Evolutionary conservation across 2,329 filamentous ascomycete species (phyloP).

Genomic region (Aspergillus fischeri): DNA sequence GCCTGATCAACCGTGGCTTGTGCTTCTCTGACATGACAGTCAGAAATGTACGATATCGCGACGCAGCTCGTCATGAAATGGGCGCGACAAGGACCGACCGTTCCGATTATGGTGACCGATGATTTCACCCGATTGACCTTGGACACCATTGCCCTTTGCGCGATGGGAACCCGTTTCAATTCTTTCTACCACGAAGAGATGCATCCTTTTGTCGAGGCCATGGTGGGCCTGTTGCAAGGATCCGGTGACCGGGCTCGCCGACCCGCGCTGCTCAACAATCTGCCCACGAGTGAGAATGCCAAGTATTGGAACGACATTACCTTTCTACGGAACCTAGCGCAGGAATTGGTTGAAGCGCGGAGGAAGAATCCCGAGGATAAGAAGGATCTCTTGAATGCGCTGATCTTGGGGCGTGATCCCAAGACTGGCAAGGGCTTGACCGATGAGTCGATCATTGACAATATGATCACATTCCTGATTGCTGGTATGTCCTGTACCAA

Average conservation of each 20-base stretch:
- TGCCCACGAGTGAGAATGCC: constrained; percentile 36
- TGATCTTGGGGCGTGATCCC: constrained; percentile 65
- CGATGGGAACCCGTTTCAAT: constrained; percentile 72
- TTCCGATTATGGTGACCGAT: constrained; percentile 57
- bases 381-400: constrained; percentile 66
- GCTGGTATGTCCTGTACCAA: constrained; percentile 42
- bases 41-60: constrained; percentile 39
- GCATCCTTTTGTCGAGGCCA: constrained; percentile 67
- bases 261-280: constrained; percentile 44
- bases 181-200: constrained; percentile 65
- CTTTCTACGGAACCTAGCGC: constrained; percentile 52
- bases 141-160: constrained; percentile 67
- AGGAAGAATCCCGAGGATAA: constrained; percentile 52
- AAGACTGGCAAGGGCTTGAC: constrained; percentile 63
- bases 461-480: constrained; percentile 70
- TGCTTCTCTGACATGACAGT: neutral
- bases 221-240: constrained; percentile 61
- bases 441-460: constrained; percentile 61
- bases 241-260: constrained; percentile 50
- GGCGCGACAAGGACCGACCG: constrained; percentile 49
- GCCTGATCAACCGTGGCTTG: neutral
- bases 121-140: constrained; percentile 71
- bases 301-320: constrained; percentile 30
- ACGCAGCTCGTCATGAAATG: constrained; percentile 40
- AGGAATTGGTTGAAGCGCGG: constrained; percentile 58